Evolutionary conservation across 2,329 filamentous ascomycete genomes (phyloP).

Genomic region (Ophiosphaerella narmari): DNA sequence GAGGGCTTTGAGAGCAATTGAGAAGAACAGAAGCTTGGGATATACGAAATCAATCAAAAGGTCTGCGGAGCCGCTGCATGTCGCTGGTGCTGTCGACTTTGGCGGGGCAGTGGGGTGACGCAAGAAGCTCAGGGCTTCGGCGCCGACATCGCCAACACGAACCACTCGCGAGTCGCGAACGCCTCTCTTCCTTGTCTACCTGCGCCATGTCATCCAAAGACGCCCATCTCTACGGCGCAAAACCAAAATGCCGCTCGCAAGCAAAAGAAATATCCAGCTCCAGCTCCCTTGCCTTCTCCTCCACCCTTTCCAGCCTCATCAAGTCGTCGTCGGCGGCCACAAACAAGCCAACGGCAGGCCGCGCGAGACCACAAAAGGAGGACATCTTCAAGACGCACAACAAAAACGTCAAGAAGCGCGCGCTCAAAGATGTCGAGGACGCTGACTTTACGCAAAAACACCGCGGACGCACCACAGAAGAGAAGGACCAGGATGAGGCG

Average conservation of each 20-base stretch:
- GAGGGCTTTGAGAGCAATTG: conserved; percentile 12
- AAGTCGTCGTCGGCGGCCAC: conserved; percentile 50
- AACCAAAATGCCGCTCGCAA: conserved; percentile 60
- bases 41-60: background rate
- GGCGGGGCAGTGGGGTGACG: conserved; percentile 24
- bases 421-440: conserved; percentile 63
- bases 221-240: conserved; percentile 76
- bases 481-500: conserved; percentile 61
- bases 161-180: conserved; percentile 1
- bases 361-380: conserved; percentile 64
- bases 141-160: conserved; percentile 33
- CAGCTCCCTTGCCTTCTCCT: conserved; percentile 81
- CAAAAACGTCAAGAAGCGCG: conserved; percentile 65
- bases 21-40: conserved; percentile 4
- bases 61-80: conserved; percentile 8
- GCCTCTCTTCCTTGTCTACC: conserved; percentile 1
- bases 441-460: conserved; percentile 65
- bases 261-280: conserved; percentile 71
- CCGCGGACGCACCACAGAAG: conserved; percentile 59
- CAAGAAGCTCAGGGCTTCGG: conserved; percentile 16
- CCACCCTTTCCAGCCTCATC: conserved; percentile 83
- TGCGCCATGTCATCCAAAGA: conserved; percentile 53
- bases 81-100: too few species aligned
- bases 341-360: conserved; percentile 53
- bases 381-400: conserved; percentile 73